phyloP scores from a whole-genome alignment of 2,329 filamentous ascomycete species.

The Diaporthe vexans region DNA sequence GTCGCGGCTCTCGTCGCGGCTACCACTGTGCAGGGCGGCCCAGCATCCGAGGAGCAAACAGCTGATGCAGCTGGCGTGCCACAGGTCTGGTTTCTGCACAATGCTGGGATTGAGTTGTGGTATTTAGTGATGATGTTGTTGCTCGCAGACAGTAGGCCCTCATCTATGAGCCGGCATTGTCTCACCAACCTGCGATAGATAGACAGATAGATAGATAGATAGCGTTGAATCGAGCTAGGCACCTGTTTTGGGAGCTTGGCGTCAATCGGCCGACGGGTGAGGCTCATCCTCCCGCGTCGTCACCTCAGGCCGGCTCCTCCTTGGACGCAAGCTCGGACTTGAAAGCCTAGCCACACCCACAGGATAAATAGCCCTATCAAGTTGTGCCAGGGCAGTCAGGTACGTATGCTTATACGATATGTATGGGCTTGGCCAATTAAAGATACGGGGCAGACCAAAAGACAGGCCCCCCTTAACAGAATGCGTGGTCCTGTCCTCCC shows the following conservation, averaged over 20 bases:
- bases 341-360: constrained; percentile 7
- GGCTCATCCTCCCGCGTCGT: constrained; percentile 5
- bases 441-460: not conserved
- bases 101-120: not conserved
- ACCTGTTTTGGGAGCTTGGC: constrained; percentile 20
- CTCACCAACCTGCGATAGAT: not conserved
- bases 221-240: not conserved
- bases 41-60: constrained; percentile 3
- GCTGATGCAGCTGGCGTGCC: constrained; percentile 3
- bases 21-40: not conserved
- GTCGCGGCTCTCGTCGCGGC: constrained; percentile 14
- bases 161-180: not conserved
- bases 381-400: not conserved
- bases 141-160: not conserved
- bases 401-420: not conserved
- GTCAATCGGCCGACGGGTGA: constrained; percentile 8
- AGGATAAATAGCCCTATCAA: not conserved
- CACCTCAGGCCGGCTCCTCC: not conserved
- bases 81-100: not conserved
- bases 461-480: not conserved
- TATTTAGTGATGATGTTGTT: not conserved
- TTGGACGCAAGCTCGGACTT: not conserved
- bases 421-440: not conserved
- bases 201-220: not conserved
- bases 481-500: not conserved